Conservation (phyloP, 345 rosid genomes). For the Clausena lansium region DNA sequence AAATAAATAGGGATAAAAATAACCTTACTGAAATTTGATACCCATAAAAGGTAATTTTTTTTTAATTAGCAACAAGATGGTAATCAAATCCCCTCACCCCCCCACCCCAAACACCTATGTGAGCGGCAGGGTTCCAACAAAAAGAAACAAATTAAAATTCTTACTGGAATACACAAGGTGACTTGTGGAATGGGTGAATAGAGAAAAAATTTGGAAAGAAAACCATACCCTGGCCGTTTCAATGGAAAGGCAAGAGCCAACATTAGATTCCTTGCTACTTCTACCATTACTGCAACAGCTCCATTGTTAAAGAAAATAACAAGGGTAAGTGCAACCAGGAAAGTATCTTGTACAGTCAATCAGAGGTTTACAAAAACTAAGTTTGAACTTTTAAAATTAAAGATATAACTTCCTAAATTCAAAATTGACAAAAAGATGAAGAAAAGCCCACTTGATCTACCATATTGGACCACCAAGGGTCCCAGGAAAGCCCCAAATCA, state of each 20-base stretch:
- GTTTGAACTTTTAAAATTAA: not conserved
- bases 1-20: slow-evolving; percentile 4
- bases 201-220: slow-evolving; percentile 8
- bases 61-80: not conserved
- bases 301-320: slow-evolving; percentile 7
- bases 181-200: not conserved
- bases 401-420: not conserved
- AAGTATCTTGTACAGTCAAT: not conserved
- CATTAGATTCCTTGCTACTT: slow-evolving; percentile 10
- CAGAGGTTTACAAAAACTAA: not conserved
- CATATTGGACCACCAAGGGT: not conserved
- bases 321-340: not conserved
- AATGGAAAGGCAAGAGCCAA: slow-evolving; percentile 17
- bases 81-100: not conserved
- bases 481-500: not conserved
- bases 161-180: not conserved
- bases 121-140: too few relatives aligned
- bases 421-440: not conserved
- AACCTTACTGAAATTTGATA: slow-evolving; percentile 13
- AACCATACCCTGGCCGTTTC: slow-evolving; percentile 33
- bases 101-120: too few relatives aligned
- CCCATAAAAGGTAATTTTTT: not conserved
- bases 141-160: not conserved
- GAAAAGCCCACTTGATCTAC: not conserved
- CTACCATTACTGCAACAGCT: slow-evolving; percentile 27